Evolutionary conservation across 768 basidiomycete species (phyloP).

Genomic region (Xanthoconium stramineum): DNA sequence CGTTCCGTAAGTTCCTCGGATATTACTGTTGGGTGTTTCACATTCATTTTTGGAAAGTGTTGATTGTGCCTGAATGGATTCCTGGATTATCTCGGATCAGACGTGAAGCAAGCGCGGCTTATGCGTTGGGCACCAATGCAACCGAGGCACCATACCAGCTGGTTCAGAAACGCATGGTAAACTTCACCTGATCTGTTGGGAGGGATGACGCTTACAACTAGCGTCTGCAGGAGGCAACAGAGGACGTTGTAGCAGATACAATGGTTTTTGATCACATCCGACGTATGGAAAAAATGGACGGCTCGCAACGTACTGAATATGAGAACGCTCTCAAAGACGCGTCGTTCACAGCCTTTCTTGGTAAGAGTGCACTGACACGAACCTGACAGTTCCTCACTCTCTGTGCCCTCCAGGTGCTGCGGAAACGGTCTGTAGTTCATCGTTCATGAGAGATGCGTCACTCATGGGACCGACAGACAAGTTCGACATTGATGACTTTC

Average conservation of each 20-base stretch:
- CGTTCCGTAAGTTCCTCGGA: not conserved
- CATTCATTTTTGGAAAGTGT: not conserved
- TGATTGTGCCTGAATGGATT: not conserved
- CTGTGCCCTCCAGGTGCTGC: not conserved
- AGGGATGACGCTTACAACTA: not conserved
- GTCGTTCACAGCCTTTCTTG: not conserved
- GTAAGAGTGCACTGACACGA: not conserved
- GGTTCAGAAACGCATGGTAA: not conserved
- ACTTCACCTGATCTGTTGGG: not conserved
- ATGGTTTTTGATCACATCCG: too few species aligned
- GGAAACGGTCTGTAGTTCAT: not conserved
- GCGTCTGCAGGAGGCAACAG: not conserved
- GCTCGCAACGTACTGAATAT: not conserved
- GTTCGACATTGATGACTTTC: not conserved
- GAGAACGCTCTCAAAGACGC: not conserved
- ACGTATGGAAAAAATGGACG: too few species aligned
- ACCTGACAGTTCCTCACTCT: not conserved
- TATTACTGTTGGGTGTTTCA: not conserved
- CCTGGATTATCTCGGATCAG: too few species aligned
- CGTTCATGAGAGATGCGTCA: not conserved
- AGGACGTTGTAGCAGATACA: not conserved
- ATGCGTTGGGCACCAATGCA: not conserved
- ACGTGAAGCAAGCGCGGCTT: not conserved
- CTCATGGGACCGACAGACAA: not conserved
- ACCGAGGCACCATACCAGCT: not conserved